Evolutionary conservation across 2,329 filamentous ascomycete genomes (phyloP), one percentile per base, ranked within the genome.

Genomic region (Claviceps arundinis): DNA sequence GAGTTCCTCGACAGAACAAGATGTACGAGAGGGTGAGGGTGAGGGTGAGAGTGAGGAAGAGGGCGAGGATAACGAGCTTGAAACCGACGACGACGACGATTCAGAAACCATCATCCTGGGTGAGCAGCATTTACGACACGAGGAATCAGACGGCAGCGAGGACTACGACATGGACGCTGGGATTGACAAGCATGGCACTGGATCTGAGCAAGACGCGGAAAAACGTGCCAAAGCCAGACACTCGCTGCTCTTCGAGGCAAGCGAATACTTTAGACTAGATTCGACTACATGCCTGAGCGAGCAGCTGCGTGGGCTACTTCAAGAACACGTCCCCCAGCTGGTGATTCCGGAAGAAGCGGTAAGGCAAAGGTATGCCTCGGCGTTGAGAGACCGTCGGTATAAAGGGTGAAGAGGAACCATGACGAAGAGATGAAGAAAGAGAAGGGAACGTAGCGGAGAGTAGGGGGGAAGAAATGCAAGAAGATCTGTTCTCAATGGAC

Each of bases 21-120:
- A 24, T 5, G 41, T 34, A 11, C 9, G 42, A 2, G 45, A 54
- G 38, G 19, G 50, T 17, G 37, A 24, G 9, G 47, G 34, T n/a
- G 50, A 38, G 45, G 24, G 42, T 1, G 16, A 19, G 4, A 24
- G 19, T 17, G 40, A n/a, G 8, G 48, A 56, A 6, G 48, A 47
- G 14, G 44, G 55, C 6, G 48, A 47, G 9, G 57, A 56, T 2
- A 55, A 53, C 1, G 58, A 58, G 13, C 37, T 54, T 17, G 46
- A 54, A 30, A 48, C 45, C 5, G 9, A 50, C 5, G 47, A 48
- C 13, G 47, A 54, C 55, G 16, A 47, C n/a, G 45, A 37, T 2
- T 9, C 16, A 13, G 26, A 47, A n/a, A 54, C 45, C 2, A 26
- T 54, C 4, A 42, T 54, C 5, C 17, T 51, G 5, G 48, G 48